A percentile compares a stretch with the other conserved stretches of the same genome.
Conservation (phyloP, 768 basidiomycete genomes). For the Lactifluus hygrophoroides region DNA sequence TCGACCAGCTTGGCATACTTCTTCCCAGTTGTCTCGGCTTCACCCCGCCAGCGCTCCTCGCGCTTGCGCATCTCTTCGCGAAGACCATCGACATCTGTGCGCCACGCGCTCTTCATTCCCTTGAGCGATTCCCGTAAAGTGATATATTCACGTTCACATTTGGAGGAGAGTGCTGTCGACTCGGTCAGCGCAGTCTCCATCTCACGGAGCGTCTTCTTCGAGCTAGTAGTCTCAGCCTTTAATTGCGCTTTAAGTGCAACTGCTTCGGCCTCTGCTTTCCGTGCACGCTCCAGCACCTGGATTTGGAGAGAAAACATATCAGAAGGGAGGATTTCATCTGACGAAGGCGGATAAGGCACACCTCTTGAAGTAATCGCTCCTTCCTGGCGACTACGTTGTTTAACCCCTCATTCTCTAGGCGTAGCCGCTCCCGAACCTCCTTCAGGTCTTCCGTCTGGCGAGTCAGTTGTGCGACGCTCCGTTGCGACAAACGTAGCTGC, state of each 20-base stretch:
- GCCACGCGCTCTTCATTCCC: constrained; percentile 63
- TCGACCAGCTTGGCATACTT: constrained; percentile 62
- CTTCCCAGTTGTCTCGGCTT: constrained; percentile 58
- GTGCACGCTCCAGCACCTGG: constrained; percentile 73
- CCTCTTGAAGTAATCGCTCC: constrained; percentile 81
- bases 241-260: constrained; percentile 58
- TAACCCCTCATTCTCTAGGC: constrained; percentile 79
- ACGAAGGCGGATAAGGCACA: constrained; percentile 26
- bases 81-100: constrained; percentile 61
- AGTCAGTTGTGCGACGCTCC: constrained; percentile 76
- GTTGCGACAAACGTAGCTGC: constrained; percentile 72
- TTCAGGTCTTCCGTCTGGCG: constrained; percentile 84
- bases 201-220: constrained; percentile 70
- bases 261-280: constrained; percentile 78
- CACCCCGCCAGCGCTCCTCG: constrained; percentile 59
- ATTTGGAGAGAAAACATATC: neutral
- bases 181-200: constrained; percentile 71
- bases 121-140: constrained; percentile 72
- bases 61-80: constrained; percentile 66
- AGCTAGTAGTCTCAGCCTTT: constrained; percentile 60
- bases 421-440: constrained; percentile 72
- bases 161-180: constrained; percentile 68
- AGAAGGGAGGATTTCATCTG: neutral
- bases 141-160: constrained; percentile 76
- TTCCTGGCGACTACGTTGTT: constrained; percentile 85